Evolutionary conservation across 352 stramenopile species (phyloP), one percentile per base, ranked within the genome.

Genomic region (Globisporangium paddicum): DNA sequence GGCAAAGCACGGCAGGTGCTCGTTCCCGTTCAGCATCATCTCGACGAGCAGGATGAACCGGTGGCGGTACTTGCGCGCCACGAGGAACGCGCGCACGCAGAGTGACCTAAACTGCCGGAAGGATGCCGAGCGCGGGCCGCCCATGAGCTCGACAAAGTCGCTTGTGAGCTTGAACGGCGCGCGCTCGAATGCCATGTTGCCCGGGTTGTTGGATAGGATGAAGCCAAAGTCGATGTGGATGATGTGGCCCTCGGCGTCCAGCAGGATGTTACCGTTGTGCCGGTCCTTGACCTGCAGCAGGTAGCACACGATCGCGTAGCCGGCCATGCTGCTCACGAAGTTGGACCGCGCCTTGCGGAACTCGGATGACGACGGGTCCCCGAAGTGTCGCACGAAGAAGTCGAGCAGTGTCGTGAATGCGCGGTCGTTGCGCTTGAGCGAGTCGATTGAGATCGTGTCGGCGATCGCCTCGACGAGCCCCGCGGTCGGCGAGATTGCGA

Each of bases 201-300:
- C 96, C 9, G 90, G 88, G 41, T 88, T 91, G 51, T 91, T 97
- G 30, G 95, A 79, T 61, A 99, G 87, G 67, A 98, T 96, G 75
- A 98, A 99, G 34, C 86, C 87, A 69, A 96, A 97, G 72, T 99
- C 96, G 62, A 99, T 99, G 69, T 99, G 96, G 55, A 98, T 96
- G 57, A 99, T 79, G 67, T 98, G 95, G 10, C 96, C 96, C 61
- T 96, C 90, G 28, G 96, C 97, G 63, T 98, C 92, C 2, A 99
- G 64, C 45, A 99, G 66, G 64, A 99, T 96, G 68, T 99, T 99
- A 53, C 96, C 96, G 70, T 99, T 99, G 77, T 99, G 96, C 14
- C 96, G 79, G 67, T 99, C 96, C 77, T 99, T 99, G 64, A 99
- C 87, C 80, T 98, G 95, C 47, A 99, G 82, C 23, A 99, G 62